A percentile compares a stretch with the other conserved stretches of the same genome.
Conservation (phyloP, 2,329 filamentous ascomycete species). For the Trichoderma atroviride region DNA sequence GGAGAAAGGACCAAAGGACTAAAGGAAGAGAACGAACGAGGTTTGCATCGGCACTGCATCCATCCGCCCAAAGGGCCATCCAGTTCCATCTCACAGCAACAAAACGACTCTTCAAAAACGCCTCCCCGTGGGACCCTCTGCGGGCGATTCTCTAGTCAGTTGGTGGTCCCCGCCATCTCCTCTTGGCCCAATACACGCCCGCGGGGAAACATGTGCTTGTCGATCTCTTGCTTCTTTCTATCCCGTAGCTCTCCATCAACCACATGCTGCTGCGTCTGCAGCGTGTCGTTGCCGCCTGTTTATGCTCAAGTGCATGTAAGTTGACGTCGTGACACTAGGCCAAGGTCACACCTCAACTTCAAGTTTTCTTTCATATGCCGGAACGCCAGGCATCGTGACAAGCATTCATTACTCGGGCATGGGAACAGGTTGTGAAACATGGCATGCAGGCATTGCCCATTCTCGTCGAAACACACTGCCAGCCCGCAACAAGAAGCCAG, state of each 20-base stretch:
- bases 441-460: background rate
- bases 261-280: constrained; percentile 4
- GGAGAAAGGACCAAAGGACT: background rate
- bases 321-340: constrained; percentile 13
- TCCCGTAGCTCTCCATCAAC: background rate
- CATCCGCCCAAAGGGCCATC: background rate
- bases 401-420: background rate
- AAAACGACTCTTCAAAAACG: background rate
- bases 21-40: background rate
- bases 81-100: background rate
- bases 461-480: background rate
- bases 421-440: constrained; percentile 6
- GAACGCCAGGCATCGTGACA: background rate
- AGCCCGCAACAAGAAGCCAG: background rate
- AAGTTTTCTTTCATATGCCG: constrained; percentile 1
- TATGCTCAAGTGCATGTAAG: constrained; percentile 1
- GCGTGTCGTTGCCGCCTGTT: background rate
- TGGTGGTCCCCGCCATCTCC: constrained; percentile 16
- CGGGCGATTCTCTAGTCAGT: constrained; percentile 8
- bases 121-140: constrained; percentile 19
- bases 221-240: constrained; percentile 17
- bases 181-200: constrained; percentile 13
- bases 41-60: constrained; percentile 17
- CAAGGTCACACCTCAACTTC: background rate
- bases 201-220: constrained; percentile 20